Evolutionary conservation across 2,329 filamentous ascomycete genomes (phyloP).

Genomic region (Fusarium sp.): DNA sequence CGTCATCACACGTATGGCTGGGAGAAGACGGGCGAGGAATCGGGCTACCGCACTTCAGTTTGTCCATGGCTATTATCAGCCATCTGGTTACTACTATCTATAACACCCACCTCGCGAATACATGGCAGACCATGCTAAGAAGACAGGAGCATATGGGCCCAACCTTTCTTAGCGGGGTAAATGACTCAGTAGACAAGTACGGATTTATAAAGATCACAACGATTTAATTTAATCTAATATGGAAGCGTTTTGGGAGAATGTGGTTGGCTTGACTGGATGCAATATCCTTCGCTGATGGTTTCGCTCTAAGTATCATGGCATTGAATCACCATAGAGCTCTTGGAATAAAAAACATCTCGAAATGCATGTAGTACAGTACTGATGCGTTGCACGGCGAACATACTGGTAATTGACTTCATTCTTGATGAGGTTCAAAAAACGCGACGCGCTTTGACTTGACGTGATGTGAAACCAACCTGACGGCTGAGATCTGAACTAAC

Average conservation of each 20-base stretch:
- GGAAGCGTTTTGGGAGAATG: no score
- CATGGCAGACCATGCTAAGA: not conserved
- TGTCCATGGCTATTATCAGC: not conserved
- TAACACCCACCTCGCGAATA: conserved; percentile 5
- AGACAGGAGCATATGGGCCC: no score
- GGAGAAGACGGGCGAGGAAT: not conserved
- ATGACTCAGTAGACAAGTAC: no score
- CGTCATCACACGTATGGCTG: conserved; percentile 3
- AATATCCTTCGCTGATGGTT: no score
- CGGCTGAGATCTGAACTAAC: not conserved
- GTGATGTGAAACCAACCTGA: conserved; percentile 14
- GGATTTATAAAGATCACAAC: no score
- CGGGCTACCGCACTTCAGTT: not conserved
- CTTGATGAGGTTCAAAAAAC: conserved; percentile 13
- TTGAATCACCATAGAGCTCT: no score
- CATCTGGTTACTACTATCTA: not conserved
- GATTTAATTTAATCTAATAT: no score
- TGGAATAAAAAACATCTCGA: no score
- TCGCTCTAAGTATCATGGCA: no score
- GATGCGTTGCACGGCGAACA: conserved; percentile 4
- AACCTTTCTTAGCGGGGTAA: no score
- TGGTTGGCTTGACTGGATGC: no score
- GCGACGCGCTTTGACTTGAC: conserved; percentile 30
- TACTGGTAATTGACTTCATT: not conserved
- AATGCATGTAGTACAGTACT: no score